Conservation (phyloP, 495 filamentous ascomycete species). For the Xylaria flabelliformis region DNA sequence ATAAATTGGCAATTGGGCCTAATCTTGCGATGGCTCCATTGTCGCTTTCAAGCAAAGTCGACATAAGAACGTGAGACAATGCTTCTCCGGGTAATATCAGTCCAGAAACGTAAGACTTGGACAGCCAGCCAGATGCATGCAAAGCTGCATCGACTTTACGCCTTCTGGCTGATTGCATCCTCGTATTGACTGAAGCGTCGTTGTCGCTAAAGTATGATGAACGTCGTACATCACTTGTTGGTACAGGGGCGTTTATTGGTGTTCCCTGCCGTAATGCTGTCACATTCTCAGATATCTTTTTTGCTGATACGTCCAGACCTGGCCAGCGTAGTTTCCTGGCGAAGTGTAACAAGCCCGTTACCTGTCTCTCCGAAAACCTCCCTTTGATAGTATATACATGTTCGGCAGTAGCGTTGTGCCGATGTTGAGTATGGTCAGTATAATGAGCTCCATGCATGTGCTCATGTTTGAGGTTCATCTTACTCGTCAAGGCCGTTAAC, state of each 20-base stretch:
- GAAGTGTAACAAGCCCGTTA: slow-evolving; percentile 63
- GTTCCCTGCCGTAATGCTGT: slow-evolving; percentile 46
- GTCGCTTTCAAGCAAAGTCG: slow-evolving; percentile 79
- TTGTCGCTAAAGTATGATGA: slow-evolving; percentile 50
- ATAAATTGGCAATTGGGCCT: slow-evolving; percentile 73
- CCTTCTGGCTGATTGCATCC: slow-evolving; percentile 41
- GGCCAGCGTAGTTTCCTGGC: slow-evolving; percentile 64
- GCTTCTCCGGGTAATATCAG: slow-evolving; percentile 78
- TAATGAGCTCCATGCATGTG: slow-evolving; percentile 42
- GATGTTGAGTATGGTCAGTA: slow-evolving; percentile 41
- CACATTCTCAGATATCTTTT: slow-evolving; percentile 50
- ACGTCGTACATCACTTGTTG: slow-evolving; percentile 44
- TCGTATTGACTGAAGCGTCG: slow-evolving; percentile 34
- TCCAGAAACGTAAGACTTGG: slow-evolving; percentile 78
- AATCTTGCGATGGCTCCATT: slow-evolving; percentile 65
- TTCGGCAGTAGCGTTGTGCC: slow-evolving; percentile 39
- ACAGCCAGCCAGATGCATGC: slow-evolving; percentile 75
- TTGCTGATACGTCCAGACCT: slow-evolving; percentile 46
- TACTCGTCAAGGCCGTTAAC: slow-evolving; percentile 60
- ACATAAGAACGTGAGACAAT: slow-evolving; percentile 77
- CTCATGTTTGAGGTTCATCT: slow-evolving; percentile 52
- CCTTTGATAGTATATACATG: slow-evolving; percentile 52
- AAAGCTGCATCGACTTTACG: slow-evolving; percentile 52
- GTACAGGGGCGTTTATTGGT: slow-evolving; percentile 51
- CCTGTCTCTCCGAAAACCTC: slow-evolving; percentile 57